Base-by-base conservation (phyloP, 768 basidiomycete genomes). In the Filobasidium wieringae region DNA sequence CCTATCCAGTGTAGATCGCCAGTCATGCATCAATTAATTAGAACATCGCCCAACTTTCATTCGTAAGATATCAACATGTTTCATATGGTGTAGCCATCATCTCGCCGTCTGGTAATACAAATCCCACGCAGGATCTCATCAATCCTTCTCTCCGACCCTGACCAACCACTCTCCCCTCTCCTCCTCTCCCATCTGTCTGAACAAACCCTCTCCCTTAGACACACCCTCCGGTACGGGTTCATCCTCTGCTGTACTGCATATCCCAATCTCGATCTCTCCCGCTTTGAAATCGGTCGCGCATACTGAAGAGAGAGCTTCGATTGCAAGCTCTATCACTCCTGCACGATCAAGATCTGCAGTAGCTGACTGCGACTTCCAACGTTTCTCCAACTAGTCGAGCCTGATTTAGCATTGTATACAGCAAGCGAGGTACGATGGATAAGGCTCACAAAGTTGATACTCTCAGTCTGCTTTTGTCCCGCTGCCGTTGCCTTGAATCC, bases 401-500 rank as follows among this genome's bases (percentile, higher is more conserved):
- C n/a, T n/a, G n/a, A n/a, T n/a, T n/a, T n/a, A n/a, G n/a, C n/a
- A n/a, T n/a, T n/a, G n/a, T n/a, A n/a, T n/a, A n/a, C n/a, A n/a
- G n/a, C n/a, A n/a, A n/a, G n/a, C n/a, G 22, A 12, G 17, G 11
- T 2, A 32, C 2, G 27, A 14, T 30, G 7, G 12, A 41, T 11
- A 22, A 2, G 52, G 63, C 72, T 55, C 54, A 75, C 72, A 69
- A 90, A 87, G 73, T 97, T 97, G 84, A 92, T 95, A 0, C 89
- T 91, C 71, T 99, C 95, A 69, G 95, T 93, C 68, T 97, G 95
- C 68, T 99, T 97, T 62, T 75, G 74, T 0, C 95, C 95, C 1
- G 92, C 86, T 0, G 93, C 84, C 1, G 93, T 93, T 8, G 95
- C 95, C 66, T 96, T 92, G 78, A 92, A 97, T 0, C 95, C 95